Conservation (phyloP, 2,329 filamentous ascomycete genomes). For the Pseudopyricularia cyperi region DNA sequence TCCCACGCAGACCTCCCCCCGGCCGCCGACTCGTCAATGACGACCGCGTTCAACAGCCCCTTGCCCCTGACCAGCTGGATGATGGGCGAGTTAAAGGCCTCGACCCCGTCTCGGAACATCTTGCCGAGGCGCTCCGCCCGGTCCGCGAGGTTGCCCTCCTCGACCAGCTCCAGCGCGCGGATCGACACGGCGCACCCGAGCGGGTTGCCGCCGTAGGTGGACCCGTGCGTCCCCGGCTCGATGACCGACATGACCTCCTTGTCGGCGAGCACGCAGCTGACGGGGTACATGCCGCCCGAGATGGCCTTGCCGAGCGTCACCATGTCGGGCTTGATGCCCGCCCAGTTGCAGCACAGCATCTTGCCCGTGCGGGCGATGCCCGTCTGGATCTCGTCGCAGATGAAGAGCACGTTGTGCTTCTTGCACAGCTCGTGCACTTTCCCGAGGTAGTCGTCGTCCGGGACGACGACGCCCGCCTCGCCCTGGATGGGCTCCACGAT, state of each 20-base stretch:
- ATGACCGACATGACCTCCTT: slow-evolving; percentile 92
- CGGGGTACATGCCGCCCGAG: slow-evolving; percentile 97
- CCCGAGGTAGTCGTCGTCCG: slow-evolving; percentile 74
- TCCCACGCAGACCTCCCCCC: slow-evolving; percentile 89
- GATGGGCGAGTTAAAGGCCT: slow-evolving; percentile 63
- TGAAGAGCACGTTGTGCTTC: slow-evolving; percentile 89
- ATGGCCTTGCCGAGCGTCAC: slow-evolving; percentile 95
- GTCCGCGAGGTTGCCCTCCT: slow-evolving; percentile 80
- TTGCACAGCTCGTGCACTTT: slow-evolving; percentile 77
- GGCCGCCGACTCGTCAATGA: slow-evolving; percentile 83
- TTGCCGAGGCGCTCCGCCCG: slow-evolving; percentile 66
- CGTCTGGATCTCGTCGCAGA: slow-evolving; percentile 98
- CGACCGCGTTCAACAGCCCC: slow-evolving; percentile 86
- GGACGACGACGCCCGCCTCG: slow-evolving; percentile 92
- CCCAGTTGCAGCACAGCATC: slow-evolving; percentile 91
- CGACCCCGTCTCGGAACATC: slow-evolving; percentile 68
- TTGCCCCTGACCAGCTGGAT: slow-evolving; percentile 80
- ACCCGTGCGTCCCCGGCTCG: slow-evolving; percentile 93
- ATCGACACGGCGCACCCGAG: slow-evolving; percentile 92
- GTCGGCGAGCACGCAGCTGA: slow-evolving; percentile 77
- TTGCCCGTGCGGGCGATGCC: slow-evolving; percentile 90
- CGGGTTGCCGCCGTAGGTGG: slow-evolving; percentile 96
- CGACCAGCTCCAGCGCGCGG: slow-evolving; percentile 82
- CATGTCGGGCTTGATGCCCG: slow-evolving; percentile 87
- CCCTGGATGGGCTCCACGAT: slow-evolving; percentile 95